These are phyloP conservation scores for Phytophthora colocasiae DNA, from an alignment of 352 stramenopile species.

Conservation along the genomic window DNA sequence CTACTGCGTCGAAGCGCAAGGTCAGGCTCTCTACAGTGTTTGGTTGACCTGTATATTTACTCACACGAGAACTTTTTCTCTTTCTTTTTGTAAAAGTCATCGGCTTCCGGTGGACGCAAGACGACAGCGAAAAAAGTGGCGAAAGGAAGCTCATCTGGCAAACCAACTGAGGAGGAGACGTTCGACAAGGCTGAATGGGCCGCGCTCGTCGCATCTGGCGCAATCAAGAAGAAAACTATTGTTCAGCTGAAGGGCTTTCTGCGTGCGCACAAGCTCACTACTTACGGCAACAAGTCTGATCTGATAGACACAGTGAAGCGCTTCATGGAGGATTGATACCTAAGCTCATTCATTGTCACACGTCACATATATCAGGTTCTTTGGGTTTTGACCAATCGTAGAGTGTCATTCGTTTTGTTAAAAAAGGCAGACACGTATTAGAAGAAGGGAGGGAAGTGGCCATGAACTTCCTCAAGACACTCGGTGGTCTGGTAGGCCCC, in stretches of 20 bases:
- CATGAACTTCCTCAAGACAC: conserved; percentile 92
- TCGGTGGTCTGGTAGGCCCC: conserved; percentile 73
- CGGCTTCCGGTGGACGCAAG: conserved; percentile 30
- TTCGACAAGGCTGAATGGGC: conserved; percentile 64
- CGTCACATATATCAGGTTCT: conserved; percentile 32
- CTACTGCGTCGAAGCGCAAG: conserved; percentile 59
- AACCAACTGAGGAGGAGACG: conserved; percentile 42
- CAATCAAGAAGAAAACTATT: conserved; percentile 80
- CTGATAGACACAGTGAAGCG: conserved; percentile 57
- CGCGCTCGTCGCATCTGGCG: conserved; percentile 48
- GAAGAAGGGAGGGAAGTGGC: background rate
- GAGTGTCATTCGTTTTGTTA: conserved; percentile 7
- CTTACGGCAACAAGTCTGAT: conserved; percentile 68
- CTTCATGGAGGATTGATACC: conserved; percentile 53
- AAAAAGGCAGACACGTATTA: conserved; percentile 6
- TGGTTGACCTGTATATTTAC: background rate
- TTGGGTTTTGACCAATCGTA: conserved; percentile 28
- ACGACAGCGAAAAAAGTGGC: conserved; percentile 54
- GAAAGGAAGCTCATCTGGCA: conserved; percentile 23
- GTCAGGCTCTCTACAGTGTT: conserved; percentile 18
- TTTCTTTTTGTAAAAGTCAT: conserved; percentile 24
- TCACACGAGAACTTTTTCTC: conserved; percentile 1
- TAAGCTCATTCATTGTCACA: conserved; percentile 6
- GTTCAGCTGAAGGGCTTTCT: conserved; percentile 77
- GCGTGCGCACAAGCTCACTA: conserved; percentile 47